These are phyloP conservation scores for Porphyrellus sp. DNA, from an alignment of 1,284 basidiomycete genomes.

Conservation along the genomic window DNA sequence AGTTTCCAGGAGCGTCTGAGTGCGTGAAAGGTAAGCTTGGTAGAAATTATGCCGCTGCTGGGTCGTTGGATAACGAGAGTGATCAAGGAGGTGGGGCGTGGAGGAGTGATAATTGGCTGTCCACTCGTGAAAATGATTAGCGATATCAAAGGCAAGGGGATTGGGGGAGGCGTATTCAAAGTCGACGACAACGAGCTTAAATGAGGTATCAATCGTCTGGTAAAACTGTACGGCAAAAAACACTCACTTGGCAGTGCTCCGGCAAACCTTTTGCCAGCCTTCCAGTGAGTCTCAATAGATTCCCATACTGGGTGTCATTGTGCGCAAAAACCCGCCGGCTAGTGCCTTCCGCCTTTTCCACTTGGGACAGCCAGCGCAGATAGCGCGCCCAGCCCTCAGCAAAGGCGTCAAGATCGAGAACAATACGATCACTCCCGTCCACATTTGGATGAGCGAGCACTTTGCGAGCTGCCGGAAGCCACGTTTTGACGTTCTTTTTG, in stretches of 20 bases:
- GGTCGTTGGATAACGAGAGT: slow-evolving; percentile 69
- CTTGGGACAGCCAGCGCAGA: slow-evolving; percentile 62
- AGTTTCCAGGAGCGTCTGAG: slow-evolving; percentile 33
- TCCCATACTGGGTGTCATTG: slow-evolving; percentile 94
- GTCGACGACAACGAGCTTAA: slow-evolving; percentile 88
- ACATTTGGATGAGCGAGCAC: slow-evolving; percentile 58
- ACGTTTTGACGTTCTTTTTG: slow-evolving; percentile 58
- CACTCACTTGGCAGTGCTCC: slow-evolving; percentile 64
- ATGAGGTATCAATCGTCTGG: slow-evolving; percentile 12
- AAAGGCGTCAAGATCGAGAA: slow-evolving; percentile 66
- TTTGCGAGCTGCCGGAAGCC: slow-evolving; percentile 61
- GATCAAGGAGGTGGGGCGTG: slow-evolving; percentile 71
- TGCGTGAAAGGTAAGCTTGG: slow-evolving; percentile 69
- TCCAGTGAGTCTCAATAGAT: slow-evolving; percentile 70
- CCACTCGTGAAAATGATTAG: slow-evolving; percentile 97
- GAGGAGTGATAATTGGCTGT: slow-evolving; percentile 82
- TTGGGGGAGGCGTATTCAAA: slow-evolving; percentile 93
- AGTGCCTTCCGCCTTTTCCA: slow-evolving; percentile 52
- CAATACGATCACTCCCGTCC: slow-evolving; percentile 40
- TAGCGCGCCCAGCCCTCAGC: slow-evolving; percentile 63
- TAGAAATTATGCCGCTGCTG: slow-evolving; percentile 82
- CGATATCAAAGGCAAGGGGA: slow-evolving; percentile 88
- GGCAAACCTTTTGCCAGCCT: slow-evolving; percentile 51
- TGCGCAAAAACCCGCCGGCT: slow-evolving; percentile 77
- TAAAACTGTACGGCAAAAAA: neutral